Percentiles rank a stretch among this genome's conserved stretches.
These are phyloP conservation scores for Dictyostelium firmibasis DNA, from an alignment of 78 protist genomes.

Conservation along the genomic window DNA sequence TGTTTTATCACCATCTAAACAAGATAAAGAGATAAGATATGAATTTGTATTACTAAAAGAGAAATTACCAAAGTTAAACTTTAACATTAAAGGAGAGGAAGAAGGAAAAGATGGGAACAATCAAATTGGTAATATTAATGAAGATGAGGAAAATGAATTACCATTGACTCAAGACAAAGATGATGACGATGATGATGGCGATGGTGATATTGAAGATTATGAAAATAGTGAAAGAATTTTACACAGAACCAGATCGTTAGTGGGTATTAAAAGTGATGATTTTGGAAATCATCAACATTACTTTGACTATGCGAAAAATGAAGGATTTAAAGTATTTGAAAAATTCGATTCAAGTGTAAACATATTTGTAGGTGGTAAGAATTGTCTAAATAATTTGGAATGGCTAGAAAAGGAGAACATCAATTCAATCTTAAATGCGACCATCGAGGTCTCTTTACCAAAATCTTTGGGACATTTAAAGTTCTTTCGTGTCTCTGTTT, in stretches of 20 bases:
- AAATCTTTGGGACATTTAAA: not conserved
- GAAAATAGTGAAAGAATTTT: not conserved
- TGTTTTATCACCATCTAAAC: conserved; percentile 13
- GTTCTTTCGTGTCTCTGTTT: not conserved
- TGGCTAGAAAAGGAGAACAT: conserved; percentile 55
- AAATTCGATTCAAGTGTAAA: not conserved
- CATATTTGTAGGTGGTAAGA: conserved; percentile 48
- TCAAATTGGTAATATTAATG: not conserved
- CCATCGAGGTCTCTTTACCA: conserved; percentile 28
- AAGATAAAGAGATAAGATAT: conserved; percentile 9
- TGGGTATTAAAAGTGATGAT: not conserved
- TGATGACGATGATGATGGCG: not conserved
- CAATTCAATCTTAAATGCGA: conserved; percentile 43
- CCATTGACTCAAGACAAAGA: not conserved
- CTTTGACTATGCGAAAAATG: not conserved
- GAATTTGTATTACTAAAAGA: conserved; percentile 2
- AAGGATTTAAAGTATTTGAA: conserved; percentile 7
- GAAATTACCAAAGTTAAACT: not conserved
- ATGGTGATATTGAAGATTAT: not conserved
- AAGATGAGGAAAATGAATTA: not conserved
- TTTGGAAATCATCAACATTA: conserved; percentile 2
- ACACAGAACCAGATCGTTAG: not conserved
- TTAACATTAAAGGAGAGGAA: not conserved
- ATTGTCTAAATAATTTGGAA: conserved; percentile 24
- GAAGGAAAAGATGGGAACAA: not conserved